phyloP scores from a whole-genome alignment of 108 stramenopile species.

The Discostella stelligeroides region DNA sequence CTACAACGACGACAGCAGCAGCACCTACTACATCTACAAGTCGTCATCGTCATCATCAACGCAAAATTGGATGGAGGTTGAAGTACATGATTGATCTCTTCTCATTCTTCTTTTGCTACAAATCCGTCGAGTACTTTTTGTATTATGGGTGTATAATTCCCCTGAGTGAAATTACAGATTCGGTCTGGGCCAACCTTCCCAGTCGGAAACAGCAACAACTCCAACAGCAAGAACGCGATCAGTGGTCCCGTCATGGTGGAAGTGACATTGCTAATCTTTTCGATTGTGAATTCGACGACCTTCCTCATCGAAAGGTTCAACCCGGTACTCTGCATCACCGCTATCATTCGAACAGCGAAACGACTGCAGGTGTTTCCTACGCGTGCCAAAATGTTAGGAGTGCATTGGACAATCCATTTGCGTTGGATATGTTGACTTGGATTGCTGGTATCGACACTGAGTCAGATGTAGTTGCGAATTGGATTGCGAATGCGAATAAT shows the following conservation, averaged over 20 bases:
- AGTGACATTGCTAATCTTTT: not conserved
- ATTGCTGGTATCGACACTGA: not conserved
- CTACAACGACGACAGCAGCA: not conserved
- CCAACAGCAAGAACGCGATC: not conserved
- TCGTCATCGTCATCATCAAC: too few relatives aligned
- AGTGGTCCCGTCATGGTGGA: not conserved
- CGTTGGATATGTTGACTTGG: conserved; percentile 15
- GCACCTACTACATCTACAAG: not conserved
- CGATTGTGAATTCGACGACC: too few relatives aligned
- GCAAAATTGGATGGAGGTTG: not conserved
- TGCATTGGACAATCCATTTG: conserved; percentile 16
- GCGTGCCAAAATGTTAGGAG: not conserved
- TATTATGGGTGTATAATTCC: not conserved
- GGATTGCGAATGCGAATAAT: conserved; percentile 11
- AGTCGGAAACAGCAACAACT: not conserved
- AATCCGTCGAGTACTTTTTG: conserved; percentile 8
- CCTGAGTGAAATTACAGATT: conserved; percentile 1
- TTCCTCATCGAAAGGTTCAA: not conserved
- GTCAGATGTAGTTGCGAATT: not conserved
- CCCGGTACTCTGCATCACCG: too few relatives aligned
- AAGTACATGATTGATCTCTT: conserved; percentile 4
- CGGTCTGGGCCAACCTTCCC: not conserved
- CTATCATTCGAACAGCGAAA: too few relatives aligned
- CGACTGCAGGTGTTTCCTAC: not conserved
- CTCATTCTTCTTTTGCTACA: conserved; percentile 19